Conservation (phyloP, 495 filamentous ascomycete genomes). For the Tuber brumale region DNA sequence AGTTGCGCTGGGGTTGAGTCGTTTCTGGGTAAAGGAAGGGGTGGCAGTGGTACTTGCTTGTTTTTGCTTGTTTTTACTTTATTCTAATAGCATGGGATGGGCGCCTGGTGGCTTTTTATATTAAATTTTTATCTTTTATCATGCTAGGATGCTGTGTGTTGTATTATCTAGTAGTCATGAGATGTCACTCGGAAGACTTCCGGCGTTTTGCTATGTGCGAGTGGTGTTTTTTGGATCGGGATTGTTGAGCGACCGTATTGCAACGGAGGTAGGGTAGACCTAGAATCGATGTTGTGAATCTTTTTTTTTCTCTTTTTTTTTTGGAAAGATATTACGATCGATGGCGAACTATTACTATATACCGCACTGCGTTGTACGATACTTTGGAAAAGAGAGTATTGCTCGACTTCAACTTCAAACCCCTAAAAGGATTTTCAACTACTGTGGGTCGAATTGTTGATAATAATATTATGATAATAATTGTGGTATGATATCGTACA, state of each 20-base stretch:
- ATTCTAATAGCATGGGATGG: neutral
- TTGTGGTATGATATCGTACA: no score
- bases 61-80: neutral
- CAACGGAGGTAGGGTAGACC: neutral
- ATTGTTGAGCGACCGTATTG: neutral
- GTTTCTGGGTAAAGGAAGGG: neutral
- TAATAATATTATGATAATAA: no score
- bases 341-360: neutral
- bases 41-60: neutral
- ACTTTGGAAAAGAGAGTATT: no score
- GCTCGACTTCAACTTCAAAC: no score
- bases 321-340: neutral
- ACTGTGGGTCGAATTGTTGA: no score
- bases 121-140: neutral
- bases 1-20: neutral
- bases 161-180: neutral
- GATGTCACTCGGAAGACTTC: neutral
- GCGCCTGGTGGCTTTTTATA: neutral
- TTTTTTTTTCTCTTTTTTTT: neutral
- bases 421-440: no score
- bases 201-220: neutral
- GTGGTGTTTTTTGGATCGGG: neutral
- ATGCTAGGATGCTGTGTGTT: neutral
- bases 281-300: neutral
- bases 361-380: neutral